Percentiles rank a stretch among this genome's conserved stretches.
phyloP scores from a whole-genome alignment of 148 eudicot species.

The Rhododendron ovatum region DNA sequence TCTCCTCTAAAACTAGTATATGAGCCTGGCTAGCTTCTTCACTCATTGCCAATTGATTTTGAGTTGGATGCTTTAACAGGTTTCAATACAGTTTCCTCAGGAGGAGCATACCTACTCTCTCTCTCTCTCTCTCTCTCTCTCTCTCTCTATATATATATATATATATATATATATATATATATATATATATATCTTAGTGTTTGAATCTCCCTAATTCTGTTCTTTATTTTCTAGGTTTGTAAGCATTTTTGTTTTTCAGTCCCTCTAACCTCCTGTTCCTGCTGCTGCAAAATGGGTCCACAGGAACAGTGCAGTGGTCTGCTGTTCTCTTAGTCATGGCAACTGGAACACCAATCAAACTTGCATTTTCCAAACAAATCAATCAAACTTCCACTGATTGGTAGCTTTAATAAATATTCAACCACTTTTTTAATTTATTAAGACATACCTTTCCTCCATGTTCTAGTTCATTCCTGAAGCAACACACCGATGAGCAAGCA shows the following conservation, averaged over 20 bases:
- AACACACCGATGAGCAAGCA: constrained; percentile 89
- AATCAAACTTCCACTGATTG: not conserved
- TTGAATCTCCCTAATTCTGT: not conserved
- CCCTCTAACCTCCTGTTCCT: not conserved
- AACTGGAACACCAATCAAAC: not conserved
- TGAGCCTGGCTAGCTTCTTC: no score
- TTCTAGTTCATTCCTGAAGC: constrained; percentile 78
- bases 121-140: not conserved
- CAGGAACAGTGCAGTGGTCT: not conserved
- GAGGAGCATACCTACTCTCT: not conserved
- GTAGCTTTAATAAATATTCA: not conserved
- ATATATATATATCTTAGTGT: not conserved
- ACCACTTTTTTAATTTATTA: not conserved
- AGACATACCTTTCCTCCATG: not conserved
- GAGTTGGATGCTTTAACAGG: no score
- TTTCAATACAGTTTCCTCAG: not conserved
- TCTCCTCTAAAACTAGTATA: no score
- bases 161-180: no score
- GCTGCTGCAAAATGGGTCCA: not conserved
- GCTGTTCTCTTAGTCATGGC: not conserved
- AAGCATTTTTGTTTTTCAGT: not conserved
- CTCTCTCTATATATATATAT: no score
- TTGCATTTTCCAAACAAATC: not conserved
- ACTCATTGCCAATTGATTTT: no score
- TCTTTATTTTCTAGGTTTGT: not conserved